Evolutionary conservation across 2,329 filamentous ascomycete species (phyloP).

Genomic region (Diplodia seriata): DNA sequence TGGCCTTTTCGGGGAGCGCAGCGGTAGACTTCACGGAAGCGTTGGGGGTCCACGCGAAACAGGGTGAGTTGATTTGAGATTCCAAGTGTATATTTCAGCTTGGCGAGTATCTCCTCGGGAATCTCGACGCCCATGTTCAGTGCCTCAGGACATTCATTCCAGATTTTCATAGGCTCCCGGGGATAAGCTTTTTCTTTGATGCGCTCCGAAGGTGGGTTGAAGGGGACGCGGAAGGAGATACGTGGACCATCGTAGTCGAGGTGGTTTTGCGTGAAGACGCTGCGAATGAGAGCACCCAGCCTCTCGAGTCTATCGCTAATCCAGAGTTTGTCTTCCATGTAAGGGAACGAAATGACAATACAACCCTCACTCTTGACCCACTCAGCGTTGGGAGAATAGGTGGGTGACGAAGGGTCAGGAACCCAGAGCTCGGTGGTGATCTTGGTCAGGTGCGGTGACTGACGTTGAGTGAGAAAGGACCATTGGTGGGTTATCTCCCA

Average conservation of each 20-base stretch:
- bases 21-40: slow-evolving; percentile 64
- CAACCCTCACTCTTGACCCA: slow-evolving; percentile 64
- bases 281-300: slow-evolving; percentile 43
- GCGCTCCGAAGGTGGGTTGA: slow-evolving; percentile 65
- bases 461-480: slow-evolving; percentile 74
- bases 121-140: slow-evolving; percentile 56
- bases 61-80: slow-evolving; percentile 70
- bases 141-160: slow-evolving; percentile 63
- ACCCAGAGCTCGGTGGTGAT: slow-evolving; percentile 73
- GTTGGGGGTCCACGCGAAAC: slow-evolving; percentile 69
- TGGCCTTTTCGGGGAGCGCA: slow-evolving; percentile 64
- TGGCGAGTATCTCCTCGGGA: slow-evolving; percentile 62
- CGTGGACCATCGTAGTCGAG: slow-evolving; percentile 58
- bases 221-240: slow-evolving; percentile 70
- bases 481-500: slow-evolving; percentile 57
- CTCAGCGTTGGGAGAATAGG: slow-evolving; percentile 57
- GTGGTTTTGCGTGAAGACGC: neutral
- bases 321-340: slow-evolving; percentile 43
- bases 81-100: slow-evolving; percentile 71
- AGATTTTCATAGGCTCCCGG: slow-evolving; percentile 68
- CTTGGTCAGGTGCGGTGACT: slow-evolving; percentile 73
- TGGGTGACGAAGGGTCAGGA: slow-evolving; percentile 65
- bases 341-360: slow-evolving; percentile 71
- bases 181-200: slow-evolving; percentile 66
- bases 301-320: slow-evolving; percentile 44